Evolutionary conservation across 768 basidiomycete species (phyloP), one percentile per base, ranked within the genome.

Genomic region (Mycena haematopus): DNA sequence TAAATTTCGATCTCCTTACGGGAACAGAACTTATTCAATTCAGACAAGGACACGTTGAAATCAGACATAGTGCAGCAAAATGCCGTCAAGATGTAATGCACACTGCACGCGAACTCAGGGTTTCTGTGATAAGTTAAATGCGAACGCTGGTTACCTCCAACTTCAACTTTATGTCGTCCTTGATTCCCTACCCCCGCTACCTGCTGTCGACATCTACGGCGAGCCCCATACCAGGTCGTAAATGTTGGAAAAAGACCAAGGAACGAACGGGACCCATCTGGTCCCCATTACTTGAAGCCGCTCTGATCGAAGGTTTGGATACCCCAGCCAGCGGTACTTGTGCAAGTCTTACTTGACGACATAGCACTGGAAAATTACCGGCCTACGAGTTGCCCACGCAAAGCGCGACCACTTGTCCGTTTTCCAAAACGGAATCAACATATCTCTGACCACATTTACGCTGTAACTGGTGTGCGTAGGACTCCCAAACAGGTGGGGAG

Each of bases 401-500:
- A 87, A 65, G 81, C 82, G 29, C 56, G 79, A 60, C 76, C 78
- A 13, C 76, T 89, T 6, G 82, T 80, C 50, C 82, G 88, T 52
- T 88, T 86, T 72, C 88, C 88, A 17, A 85, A 82, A 72, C 83
- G 88, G 54, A 90, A 90, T 75, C 82, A 82, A 42, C 87, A 81
- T 73, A 86, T 89, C 67, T 84, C 88, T 50, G 80, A 88, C 62
- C 82, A 86, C 72, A 88, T 90, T 70, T 80, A 80, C 69, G 72
- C 76, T 21, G 74, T 73, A 22, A 89, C 88, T 3, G 85, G 86
- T 8, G 79, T 81, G 66, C 74, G 75, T 25, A 79, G 88, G 67
- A 86, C 88, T 15, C 77, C 88, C 22, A 89, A 89, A 72, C 88
- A 89, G 72, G 87, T 90, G 52, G 87, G 88, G 35, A 87, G 86